Percentiles rank a stretch among this genome's conserved stretches.
These are phyloP conservation scores for Tinospora cordifolia DNA, from an alignment of 164 flowering plant genomes.

Conservation along the genomic window DNA sequence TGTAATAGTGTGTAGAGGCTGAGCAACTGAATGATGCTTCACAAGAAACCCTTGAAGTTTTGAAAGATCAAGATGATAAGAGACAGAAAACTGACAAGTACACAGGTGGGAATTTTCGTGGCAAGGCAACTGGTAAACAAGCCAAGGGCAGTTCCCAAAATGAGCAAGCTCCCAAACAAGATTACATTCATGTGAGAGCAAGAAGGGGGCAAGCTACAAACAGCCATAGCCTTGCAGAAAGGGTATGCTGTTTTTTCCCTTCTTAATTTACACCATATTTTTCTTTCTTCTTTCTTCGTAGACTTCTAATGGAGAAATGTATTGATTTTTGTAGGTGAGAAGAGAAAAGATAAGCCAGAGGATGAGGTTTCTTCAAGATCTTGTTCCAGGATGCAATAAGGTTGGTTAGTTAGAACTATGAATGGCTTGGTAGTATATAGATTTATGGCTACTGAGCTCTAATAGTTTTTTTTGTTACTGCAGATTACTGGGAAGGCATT, in stretches of 20 bases:
- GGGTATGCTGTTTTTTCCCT: slow-evolving; percentile 35
- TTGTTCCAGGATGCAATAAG: slow-evolving; percentile 98
- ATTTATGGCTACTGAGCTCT: slow-evolving; percentile 1
- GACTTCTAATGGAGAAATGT: slow-evolving; percentile 13
- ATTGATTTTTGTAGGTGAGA: slow-evolving; percentile 62
- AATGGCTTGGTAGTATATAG: not conserved
- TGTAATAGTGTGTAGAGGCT: slow-evolving; percentile 30
- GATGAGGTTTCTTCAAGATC: slow-evolving; percentile 95
- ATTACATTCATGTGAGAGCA: slow-evolving; percentile 84
- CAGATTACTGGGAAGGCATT: slow-evolving; percentile 95
- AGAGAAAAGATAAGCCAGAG: slow-evolving; percentile 94
- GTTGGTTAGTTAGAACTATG: slow-evolving; percentile 44
- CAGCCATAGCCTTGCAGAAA: slow-evolving; percentile 97
- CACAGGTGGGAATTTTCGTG: slow-evolving; percentile 25
- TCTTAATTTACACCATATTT: not conserved
- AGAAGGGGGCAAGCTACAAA: slow-evolving; percentile 95
- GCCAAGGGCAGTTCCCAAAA: slow-evolving; percentile 43
- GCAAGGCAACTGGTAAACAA: slow-evolving; percentile 50
- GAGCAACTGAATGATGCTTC: slow-evolving; percentile 37
- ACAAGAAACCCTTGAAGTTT: slow-evolving; percentile 28
- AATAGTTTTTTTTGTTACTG: not conserved
- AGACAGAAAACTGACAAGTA: slow-evolving; percentile 38
- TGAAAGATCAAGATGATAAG: slow-evolving; percentile 45
- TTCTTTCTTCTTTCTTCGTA: not conserved
- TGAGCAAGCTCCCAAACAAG: slow-evolving; percentile 59